These are phyloP conservation scores for Anisodus tanguticus DNA, from an alignment of 257 asterid species.

Conservation along the genomic window DNA sequence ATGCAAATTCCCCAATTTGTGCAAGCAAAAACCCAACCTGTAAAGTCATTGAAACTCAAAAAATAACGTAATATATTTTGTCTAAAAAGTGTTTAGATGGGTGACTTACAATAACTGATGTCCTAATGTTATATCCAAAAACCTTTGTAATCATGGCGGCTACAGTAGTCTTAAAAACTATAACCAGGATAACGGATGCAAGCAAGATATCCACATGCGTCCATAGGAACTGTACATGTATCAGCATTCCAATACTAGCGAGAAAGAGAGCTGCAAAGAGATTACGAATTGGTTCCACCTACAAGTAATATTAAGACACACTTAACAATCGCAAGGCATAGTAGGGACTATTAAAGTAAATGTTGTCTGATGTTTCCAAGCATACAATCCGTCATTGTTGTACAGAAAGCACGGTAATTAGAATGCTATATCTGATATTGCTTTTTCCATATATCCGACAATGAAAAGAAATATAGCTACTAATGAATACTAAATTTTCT, in stretches of 20 bases:
- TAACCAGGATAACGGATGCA: conserved; percentile 86
- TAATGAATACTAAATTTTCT: not conserved
- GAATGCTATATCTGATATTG: not conserved
- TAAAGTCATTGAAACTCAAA: conserved; percentile 25
- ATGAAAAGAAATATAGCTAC: conserved; percentile 16
- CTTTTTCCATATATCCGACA: not conserved
- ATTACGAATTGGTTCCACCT: conserved; percentile 98
- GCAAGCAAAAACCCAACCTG: conserved; percentile 93
- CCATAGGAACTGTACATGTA: conserved; percentile 95
- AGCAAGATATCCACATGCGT: conserved; percentile 93
- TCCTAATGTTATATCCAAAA: conserved; percentile 76
- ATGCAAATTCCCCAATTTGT: conserved; percentile 97
- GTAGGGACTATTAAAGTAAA: not conserved
- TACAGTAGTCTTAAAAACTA: conserved; percentile 82
- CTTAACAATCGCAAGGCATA: not conserved
- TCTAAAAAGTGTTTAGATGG: conserved; percentile 23
- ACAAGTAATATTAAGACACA: conserved; percentile 36
- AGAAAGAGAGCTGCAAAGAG: conserved; percentile 96
- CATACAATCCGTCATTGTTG: not conserved
- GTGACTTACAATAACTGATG: conserved; percentile 72
- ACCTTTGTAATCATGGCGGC: conserved; percentile 67
- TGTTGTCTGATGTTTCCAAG: conserved; percentile 5
- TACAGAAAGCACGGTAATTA: not conserved
- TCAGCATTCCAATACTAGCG: conserved; percentile 95
- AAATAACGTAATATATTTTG: conserved; percentile 28